Conservation (phyloP, 169 alveolate species). For the Cyclospora cayetanensis region DNA sequence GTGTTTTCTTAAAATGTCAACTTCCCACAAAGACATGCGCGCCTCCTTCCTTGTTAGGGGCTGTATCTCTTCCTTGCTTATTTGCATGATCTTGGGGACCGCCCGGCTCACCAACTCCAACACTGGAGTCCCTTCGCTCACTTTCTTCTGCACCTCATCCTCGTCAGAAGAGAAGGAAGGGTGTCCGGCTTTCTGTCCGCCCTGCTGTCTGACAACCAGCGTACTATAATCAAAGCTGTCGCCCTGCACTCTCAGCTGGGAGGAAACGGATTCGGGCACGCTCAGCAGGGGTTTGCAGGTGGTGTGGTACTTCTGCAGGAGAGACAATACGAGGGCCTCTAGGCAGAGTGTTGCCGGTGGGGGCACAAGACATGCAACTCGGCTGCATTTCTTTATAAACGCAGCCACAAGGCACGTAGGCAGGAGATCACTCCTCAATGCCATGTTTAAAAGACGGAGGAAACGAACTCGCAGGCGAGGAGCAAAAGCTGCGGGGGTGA, state of each 20-base stretch:
- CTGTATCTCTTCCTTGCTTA: neutral
- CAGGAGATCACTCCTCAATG: conserved; percentile 51
- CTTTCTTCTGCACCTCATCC: neutral
- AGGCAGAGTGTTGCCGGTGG: conserved; percentile 51
- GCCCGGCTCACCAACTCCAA: neutral
- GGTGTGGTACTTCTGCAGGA: neutral
- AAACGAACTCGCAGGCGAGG: conserved; percentile 19
- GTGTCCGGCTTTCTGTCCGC: neutral
- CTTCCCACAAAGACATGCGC: conserved; percentile 65
- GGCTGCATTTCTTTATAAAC: conserved; percentile 46
- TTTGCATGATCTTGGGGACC: neutral
- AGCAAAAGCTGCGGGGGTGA: conserved; percentile 62
- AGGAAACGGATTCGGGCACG: conserved; percentile 46
- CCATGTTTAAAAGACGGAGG: conserved; percentile 18
- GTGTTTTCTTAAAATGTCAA: conserved; percentile 32
- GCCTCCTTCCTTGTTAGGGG: conserved; percentile 34
- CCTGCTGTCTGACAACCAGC: neutral
- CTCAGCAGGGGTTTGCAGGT: conserved; percentile 44
- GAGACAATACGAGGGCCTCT: conserved; percentile 26
- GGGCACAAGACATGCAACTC: conserved; percentile 70
- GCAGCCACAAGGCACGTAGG: conserved; percentile 49
- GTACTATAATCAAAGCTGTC: conserved; percentile 22
- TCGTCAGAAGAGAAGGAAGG: neutral
- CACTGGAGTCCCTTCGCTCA: neutral
- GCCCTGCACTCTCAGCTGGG: conserved; percentile 19